These are phyloP conservation scores for Naganishia randhawae DNA, from an alignment of 768 basidiomycete species.

Conservation along the genomic window DNA sequence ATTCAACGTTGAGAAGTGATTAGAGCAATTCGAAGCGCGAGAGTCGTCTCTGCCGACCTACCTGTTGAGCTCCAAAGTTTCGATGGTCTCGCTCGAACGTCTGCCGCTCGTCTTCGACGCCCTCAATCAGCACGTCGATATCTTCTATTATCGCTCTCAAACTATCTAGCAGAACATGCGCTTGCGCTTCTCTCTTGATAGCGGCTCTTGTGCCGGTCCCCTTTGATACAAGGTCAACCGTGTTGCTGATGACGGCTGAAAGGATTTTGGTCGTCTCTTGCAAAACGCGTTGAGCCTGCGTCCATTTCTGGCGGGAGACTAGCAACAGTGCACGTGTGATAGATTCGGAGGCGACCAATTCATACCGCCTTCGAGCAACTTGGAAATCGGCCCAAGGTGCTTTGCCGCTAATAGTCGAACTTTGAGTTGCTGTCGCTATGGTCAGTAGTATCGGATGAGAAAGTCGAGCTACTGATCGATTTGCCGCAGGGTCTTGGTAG, in stretches of 20 bases:
- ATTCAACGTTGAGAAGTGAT: background rate
- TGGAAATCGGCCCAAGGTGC: constrained; percentile 64
- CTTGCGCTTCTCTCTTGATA: constrained; percentile 74
- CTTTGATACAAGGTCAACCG: constrained; percentile 65
- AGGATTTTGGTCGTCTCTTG: constrained; percentile 74
- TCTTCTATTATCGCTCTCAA: constrained; percentile 83
- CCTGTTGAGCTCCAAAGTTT: constrained; percentile 97
- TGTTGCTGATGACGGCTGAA: constrained; percentile 80
- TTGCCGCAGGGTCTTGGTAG: constrained; percentile 84
- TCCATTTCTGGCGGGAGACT: constrained; percentile 82
- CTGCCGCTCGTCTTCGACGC: constrained; percentile 83
- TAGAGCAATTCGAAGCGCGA: background rate
- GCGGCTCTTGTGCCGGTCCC: constrained; percentile 52
- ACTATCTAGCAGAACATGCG: constrained; percentile 68
- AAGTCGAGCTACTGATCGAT: constrained; percentile 78
- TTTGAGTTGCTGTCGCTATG: constrained; percentile 67
- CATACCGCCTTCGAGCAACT: constrained; percentile 91
- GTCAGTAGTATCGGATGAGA: constrained; percentile 92
- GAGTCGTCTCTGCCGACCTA: background rate
- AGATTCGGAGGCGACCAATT: constrained; percentile 94
- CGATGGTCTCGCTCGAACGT: constrained; percentile 88
- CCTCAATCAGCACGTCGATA: constrained; percentile 78
- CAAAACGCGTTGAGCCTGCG: constrained; percentile 85
- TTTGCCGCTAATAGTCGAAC: constrained; percentile 43
- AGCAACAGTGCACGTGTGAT: constrained; percentile 89